Evolutionary conservation across 2,329 filamentous ascomycete genomes (phyloP).

Genomic region (Aspergillus floridensis): DNA sequence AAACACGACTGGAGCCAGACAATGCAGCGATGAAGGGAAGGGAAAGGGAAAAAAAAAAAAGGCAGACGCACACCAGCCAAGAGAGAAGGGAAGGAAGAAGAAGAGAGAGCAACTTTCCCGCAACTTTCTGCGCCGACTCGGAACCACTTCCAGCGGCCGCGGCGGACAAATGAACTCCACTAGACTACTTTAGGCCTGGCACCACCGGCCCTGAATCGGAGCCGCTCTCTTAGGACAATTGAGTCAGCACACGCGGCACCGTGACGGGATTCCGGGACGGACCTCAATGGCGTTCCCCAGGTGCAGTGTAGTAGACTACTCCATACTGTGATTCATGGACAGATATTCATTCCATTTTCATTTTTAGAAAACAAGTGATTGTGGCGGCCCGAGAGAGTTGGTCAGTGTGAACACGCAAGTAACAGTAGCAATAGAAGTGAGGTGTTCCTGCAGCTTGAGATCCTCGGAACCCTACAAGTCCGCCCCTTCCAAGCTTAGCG

Average conservation of each 20-base stretch:
- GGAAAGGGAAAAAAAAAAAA: conserved; percentile 8
- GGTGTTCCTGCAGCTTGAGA: no score
- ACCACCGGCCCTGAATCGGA: conserved; percentile 4
- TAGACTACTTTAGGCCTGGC: conserved; percentile 11
- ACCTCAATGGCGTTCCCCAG: no score
- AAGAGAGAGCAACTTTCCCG: neutral
- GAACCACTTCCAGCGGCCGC: conserved; percentile 11
- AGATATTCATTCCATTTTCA: neutral
- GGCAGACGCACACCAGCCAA: conserved; percentile 11
- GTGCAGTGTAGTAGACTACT: neutral
- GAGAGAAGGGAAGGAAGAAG: conserved; percentile 6
- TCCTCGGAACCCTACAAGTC: no score
- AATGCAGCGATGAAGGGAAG: conserved; percentile 14
- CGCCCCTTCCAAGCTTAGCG: no score
- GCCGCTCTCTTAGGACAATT: conserved; percentile 4
- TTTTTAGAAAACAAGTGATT: neutral
- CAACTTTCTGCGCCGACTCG: conserved; percentile 18
- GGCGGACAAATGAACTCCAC: conserved; percentile 1
- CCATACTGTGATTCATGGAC: neutral
- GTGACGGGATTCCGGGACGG: no score
- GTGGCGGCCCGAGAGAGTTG: no score
- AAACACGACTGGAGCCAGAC: conserved; percentile 7
- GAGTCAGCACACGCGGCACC: neutral
- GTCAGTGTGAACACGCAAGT: no score
- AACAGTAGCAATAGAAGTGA: no score